Conservation (phyloP, 2,329 filamentous ascomycete species). For the Alternaria gaisen region DNA sequence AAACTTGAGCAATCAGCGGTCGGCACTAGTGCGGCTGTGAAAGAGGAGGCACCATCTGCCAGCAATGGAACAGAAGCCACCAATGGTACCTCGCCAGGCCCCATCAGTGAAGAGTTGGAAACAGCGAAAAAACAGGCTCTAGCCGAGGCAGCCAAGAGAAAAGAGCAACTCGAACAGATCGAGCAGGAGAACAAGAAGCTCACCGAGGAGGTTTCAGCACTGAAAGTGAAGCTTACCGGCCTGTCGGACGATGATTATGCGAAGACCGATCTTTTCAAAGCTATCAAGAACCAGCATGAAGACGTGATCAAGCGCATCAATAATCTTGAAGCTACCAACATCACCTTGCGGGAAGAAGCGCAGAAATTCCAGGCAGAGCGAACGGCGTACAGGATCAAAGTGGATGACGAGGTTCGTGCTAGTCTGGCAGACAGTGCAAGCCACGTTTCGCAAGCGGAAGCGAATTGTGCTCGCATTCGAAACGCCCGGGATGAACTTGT, state of each 20-base stretch:
- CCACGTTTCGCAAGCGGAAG: slow-evolving; percentile 80
- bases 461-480: slow-evolving; percentile 85
- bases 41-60: slow-evolving; percentile 54
- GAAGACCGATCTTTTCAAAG: slow-evolving; percentile 91
- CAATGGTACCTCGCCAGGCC: slow-evolving; percentile 67
- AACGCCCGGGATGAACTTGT: slow-evolving; percentile 84
- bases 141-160: slow-evolving; percentile 81
- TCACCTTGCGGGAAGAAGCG: slow-evolving; percentile 82
- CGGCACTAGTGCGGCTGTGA: slow-evolving; percentile 29
- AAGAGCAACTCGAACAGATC: slow-evolving; percentile 83
- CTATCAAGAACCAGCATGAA: slow-evolving; percentile 87
- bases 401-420: slow-evolving; percentile 81
- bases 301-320: slow-evolving; percentile 93
- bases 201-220: slow-evolving; percentile 79
- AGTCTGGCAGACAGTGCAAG: slow-evolving; percentile 81
- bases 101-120: slow-evolving; percentile 72
- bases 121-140: slow-evolving; percentile 79
- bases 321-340: slow-evolving; percentile 87
- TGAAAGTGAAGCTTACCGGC: slow-evolving; percentile 73
- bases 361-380: slow-evolving; percentile 86
- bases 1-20: slow-evolving; percentile 88
- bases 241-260: slow-evolving; percentile 93
- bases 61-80: slow-evolving; percentile 62
- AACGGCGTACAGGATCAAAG: slow-evolving; percentile 78
- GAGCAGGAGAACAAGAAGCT: slow-evolving; percentile 79